Percentiles rank a stretch among this genome's conserved stretches.
phyloP scores from a whole-genome alignment of 2,329 filamentous ascomycete genomes.

The Colletotrichum ledebouriae region DNA sequence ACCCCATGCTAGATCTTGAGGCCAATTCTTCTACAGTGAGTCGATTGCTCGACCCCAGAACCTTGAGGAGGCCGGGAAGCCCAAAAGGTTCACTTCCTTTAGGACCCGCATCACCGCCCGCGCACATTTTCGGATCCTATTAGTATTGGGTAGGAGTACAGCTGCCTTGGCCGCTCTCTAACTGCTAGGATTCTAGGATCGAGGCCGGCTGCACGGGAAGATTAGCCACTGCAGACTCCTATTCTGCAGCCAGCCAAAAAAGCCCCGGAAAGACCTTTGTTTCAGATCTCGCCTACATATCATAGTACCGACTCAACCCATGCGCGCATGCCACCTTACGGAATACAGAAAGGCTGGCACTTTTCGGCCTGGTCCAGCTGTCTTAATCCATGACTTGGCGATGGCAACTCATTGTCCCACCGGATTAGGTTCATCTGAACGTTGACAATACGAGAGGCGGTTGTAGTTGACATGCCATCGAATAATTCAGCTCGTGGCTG shows the following conservation, averaged over 20 bases:
- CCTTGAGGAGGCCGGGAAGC: slow-evolving; percentile 13
- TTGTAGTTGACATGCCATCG: neutral
- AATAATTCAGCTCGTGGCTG: neutral
- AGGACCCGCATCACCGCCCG: slow-evolving; percentile 22
- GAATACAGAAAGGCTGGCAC: slow-evolving; percentile 17
- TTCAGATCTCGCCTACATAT: slow-evolving; percentile 39
- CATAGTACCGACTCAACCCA: slow-evolving; percentile 18
- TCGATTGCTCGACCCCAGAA: slow-evolving; percentile 30
- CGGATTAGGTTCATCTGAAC: slow-evolving; percentile 21
- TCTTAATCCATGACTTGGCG: slow-evolving; percentile 17
- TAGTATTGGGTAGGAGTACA: slow-evolving; percentile 24
- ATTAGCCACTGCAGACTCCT: slow-evolving; percentile 35
- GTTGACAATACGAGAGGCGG: slow-evolving; percentile 13
- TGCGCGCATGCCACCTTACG: slow-evolving; percentile 23
- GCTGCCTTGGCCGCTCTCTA: slow-evolving; percentile 4
- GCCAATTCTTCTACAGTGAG: slow-evolving; percentile 17
- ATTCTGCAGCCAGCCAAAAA: slow-evolving; percentile 32
- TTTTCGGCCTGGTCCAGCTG: slow-evolving; percentile 14
- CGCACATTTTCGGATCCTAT: slow-evolving; percentile 23
- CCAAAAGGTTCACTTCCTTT: slow-evolving; percentile 17
- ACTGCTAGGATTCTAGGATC: slow-evolving; percentile 2
- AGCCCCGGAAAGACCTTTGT: slow-evolving; percentile 33
- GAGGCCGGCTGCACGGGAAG: slow-evolving; percentile 34
- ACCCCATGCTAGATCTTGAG: slow-evolving; percentile 12
- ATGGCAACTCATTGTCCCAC: slow-evolving; percentile 30